These are phyloP conservation scores for Leucocoprinus sp. DNA, from an alignment of 768 basidiomycete genomes.

Conservation along the genomic window DNA sequence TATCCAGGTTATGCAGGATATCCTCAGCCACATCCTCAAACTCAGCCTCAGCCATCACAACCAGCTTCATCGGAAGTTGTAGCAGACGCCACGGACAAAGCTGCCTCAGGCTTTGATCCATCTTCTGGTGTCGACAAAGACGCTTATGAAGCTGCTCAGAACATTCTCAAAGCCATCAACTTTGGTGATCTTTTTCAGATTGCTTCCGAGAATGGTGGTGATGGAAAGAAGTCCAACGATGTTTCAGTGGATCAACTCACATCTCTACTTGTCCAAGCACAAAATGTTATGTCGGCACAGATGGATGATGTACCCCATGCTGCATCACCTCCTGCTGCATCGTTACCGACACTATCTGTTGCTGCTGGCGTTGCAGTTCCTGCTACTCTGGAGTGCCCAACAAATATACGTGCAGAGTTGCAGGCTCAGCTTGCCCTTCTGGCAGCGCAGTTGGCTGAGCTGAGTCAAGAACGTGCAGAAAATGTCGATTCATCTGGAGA, in stretches of 20 bases:
- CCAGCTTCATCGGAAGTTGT: conserved; percentile 10
- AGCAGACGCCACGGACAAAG: conserved; percentile 16
- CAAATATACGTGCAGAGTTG: conserved; percentile 49
- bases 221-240: conserved; percentile 1
- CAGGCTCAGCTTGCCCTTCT: conserved; percentile 68
- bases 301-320: conserved; percentile 19
- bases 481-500: neutral
- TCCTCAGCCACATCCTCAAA: conserved; percentile 26
- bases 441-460: conserved; percentile 64
- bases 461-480: conserved; percentile 35
- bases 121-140: conserved; percentile 26
- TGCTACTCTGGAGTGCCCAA: neutral
- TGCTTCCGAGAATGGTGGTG: conserved; percentile 23
- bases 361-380: conserved; percentile 6
- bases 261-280: conserved; percentile 21
- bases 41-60: conserved; percentile 19
- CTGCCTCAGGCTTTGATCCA: conserved; percentile 23
- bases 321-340: conserved; percentile 1
- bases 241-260: conserved; percentile 11
- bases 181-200: conserved; percentile 48
- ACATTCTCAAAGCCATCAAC: conserved; percentile 70
- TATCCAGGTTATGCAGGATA: conserved; percentile 20
- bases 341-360: conserved; percentile 5
- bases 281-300: conserved; percentile 18
- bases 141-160: conserved; percentile 73